phyloP scores from a whole-genome alignment of 2,329 filamentous ascomycete species.

The Xylariales sp. region DNA sequence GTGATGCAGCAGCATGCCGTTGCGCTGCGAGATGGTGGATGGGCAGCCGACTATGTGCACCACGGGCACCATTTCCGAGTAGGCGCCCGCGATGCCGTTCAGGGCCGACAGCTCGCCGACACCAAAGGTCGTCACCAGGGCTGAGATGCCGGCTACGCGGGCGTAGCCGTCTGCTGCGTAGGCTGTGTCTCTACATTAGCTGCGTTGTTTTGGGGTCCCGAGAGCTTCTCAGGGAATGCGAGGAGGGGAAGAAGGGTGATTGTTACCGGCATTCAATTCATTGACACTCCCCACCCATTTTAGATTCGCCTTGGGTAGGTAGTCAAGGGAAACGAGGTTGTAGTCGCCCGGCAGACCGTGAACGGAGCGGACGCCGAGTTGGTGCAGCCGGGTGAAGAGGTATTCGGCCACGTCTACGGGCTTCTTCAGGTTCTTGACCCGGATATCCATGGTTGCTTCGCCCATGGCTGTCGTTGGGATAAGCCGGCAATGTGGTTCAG shows the following conservation, averaged over 20 bases:
- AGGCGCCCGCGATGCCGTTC: slow-evolving; percentile 70
- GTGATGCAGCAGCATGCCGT: slow-evolving; percentile 55
- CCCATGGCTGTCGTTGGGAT: not conserved
- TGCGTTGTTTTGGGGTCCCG: slow-evolving; percentile 6
- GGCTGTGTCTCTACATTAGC: slow-evolving; percentile 33
- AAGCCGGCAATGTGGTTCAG: too few relatives aligned
- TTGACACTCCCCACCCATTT: slow-evolving; percentile 67
- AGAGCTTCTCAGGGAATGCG: not conserved
- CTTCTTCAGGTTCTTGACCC: slow-evolving; percentile 38
- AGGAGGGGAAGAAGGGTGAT: too few relatives aligned
- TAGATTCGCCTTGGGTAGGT: slow-evolving; percentile 52
- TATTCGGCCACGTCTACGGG: slow-evolving; percentile 62
- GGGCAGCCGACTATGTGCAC: slow-evolving; percentile 55
- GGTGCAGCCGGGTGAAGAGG: slow-evolving; percentile 58
- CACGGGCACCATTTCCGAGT: slow-evolving; percentile 66
- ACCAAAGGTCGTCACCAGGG: slow-evolving; percentile 71
- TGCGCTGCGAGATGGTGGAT: slow-evolving; percentile 39
- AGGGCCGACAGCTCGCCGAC: slow-evolving; percentile 70
- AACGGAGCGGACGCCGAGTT: slow-evolving; percentile 60
- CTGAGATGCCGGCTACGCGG: slow-evolving; percentile 64
- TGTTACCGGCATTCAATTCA: slow-evolving; percentile 66
- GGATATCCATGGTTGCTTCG: slow-evolving; percentile 29
- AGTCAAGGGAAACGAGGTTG: slow-evolving; percentile 66
- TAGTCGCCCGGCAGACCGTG: slow-evolving; percentile 71
- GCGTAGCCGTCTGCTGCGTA: slow-evolving; percentile 81